Percentiles rank a stretch among this genome's conserved stretches.
Evolutionary conservation across 805 yeast genomes (phyloP).

Genomic region (Candida patagonica): DNA sequence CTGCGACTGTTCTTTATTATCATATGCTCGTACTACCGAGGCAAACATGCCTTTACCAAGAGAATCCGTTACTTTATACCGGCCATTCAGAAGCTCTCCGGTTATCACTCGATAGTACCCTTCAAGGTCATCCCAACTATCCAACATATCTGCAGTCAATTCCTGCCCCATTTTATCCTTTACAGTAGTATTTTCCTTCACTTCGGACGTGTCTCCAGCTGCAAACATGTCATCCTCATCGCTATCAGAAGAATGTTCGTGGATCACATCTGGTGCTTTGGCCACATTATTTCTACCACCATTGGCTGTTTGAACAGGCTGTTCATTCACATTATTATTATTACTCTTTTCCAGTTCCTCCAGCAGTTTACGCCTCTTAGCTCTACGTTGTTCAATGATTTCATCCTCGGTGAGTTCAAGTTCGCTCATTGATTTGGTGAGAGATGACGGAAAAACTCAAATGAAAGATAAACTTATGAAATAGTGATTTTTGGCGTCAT

Average conservation of each 20-base stretch:
- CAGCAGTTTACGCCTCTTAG: constrained; percentile 14
- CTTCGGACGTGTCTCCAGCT: background rate
- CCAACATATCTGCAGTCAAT: constrained; percentile 20
- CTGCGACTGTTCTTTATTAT: constrained; percentile 8
- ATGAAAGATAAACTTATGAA: too few species aligned
- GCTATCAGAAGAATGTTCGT: constrained; percentile 2
- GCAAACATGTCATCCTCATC: constrained; percentile 24
- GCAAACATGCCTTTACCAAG: constrained; percentile 30
- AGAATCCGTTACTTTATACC: constrained; percentile 22
- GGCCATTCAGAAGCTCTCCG: constrained; percentile 26
- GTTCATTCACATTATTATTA: constrained; percentile 6
- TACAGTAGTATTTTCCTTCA: background rate
- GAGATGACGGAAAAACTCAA: background rate
- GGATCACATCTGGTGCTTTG: background rate
- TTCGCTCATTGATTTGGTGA: background rate
- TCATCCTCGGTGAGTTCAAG: constrained; percentile 16
- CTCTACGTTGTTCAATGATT: constrained; percentile 16
- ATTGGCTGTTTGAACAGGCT: background rate
- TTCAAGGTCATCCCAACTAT: constrained; percentile 28
- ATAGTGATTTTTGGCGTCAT: too few species aligned
- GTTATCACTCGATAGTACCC: constrained; percentile 27
- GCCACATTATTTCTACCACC: background rate
- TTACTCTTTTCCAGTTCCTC: constrained; percentile 5
- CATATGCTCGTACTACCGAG: constrained; percentile 26
- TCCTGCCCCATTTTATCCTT: constrained; percentile 3